Base-by-base conservation (phyloP, 768 basidiomycete species). In the Coprinopsis strossmayeri region DNA sequence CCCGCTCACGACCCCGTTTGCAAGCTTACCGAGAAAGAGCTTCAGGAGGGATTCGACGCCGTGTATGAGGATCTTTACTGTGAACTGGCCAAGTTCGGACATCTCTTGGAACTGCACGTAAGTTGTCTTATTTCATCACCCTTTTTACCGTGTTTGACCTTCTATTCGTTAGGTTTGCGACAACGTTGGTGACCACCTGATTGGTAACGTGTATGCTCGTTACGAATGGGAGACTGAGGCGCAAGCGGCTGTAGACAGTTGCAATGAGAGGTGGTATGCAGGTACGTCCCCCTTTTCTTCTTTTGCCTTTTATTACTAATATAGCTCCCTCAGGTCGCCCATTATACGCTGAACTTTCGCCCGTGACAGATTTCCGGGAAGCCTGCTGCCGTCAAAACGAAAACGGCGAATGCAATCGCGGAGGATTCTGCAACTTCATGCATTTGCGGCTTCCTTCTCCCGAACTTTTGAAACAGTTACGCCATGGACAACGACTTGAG, bases 151-250 rank as follows among this genome's bases (percentile, higher is more conserved):
- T n/a, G 39, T 49, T n/a, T 52, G 47, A 42, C 47, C 28, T 46
- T 35, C 49, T 46, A 11, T 34, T 23, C 24, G 35, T 18, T 18
- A 89, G 87, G 87, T 99, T 11, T 99, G 95, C 61, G 95, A 99
- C 69, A 99, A 99, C 61, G 94, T 99, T 27, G 96, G 96, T n/a
- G 96, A 98, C 62, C 95, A 99, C 62, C 74, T 98, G 21, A 91
- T 95, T 59, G 94, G 94, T 20, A 96, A 97, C 58, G 95, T 99
- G 1, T 99, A 99, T 62, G 95, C 94, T 3, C 82, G 95, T 20
- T 99, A 90, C 61, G 95, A 99, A 61, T 96, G 92, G 93, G 95
- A 99, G 68, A 93, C 93, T 0, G 95, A 99, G 63, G 95, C 95
- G 7, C 87, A 92, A 59, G 72, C 84, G 25, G 95, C 95, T 2